Conservation (phyloP, 1,139 yeast genomes). For the Spencermartinsiella ligniputridi region DNA sequence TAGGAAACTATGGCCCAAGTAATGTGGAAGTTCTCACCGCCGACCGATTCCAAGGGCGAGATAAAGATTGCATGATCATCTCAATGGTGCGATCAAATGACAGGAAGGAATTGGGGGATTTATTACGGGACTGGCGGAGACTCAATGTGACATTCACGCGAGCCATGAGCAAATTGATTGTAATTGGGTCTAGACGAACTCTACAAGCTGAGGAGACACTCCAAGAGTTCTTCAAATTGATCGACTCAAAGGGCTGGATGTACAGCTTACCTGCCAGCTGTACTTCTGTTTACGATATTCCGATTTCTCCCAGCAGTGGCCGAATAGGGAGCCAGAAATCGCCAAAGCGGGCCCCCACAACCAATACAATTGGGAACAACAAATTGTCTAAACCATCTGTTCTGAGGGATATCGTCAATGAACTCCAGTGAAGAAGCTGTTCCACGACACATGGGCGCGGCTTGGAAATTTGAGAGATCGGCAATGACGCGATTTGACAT, state of each 20-base stretch:
- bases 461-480: not conserved
- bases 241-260: conserved; percentile 62
- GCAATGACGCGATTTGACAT: not conserved
- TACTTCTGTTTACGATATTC: conserved; percentile 34
- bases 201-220: conserved; percentile 53
- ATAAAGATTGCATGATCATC: conserved; percentile 82
- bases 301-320: conserved; percentile 7
- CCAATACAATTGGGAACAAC: conserved; percentile 9
- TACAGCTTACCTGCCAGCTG: conserved; percentile 49
- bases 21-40: conserved; percentile 82
- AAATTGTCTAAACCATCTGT: conserved; percentile 11
- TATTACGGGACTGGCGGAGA: conserved; percentile 84
- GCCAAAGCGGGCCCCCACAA: conserved; percentile 5
- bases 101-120: conserved; percentile 65
- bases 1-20: conserved; percentile 34
- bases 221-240: conserved; percentile 56
- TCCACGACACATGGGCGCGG: not conserved
- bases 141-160: conserved; percentile 93
- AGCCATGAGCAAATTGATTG: conserved; percentile 75
- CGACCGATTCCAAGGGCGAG: conserved; percentile 95
- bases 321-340: not conserved
- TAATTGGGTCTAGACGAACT: conserved; percentile 73
- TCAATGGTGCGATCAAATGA: conserved; percentile 82
- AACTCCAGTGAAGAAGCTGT: not conserved
- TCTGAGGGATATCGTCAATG: conserved; percentile 15